These are phyloP conservation scores for Clonostachys rosea DNA, from an alignment of 2,329 filamentous ascomycete species.

Conservation along the genomic window DNA sequence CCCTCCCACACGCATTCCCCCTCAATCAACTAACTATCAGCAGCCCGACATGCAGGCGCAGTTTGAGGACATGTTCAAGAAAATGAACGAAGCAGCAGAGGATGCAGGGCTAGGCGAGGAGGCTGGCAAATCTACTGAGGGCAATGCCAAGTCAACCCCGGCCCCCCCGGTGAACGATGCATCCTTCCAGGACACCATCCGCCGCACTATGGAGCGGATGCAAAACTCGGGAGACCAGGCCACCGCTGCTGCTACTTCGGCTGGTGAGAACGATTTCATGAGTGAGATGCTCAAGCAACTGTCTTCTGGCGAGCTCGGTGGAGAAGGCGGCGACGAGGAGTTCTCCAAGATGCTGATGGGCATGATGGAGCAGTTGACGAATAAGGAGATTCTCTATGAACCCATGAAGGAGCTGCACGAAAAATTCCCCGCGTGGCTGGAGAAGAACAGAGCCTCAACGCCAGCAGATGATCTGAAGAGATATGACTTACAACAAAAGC, in stretches of 20 bases:
- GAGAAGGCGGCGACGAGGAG: conserved; percentile 68
- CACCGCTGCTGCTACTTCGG: conserved; percentile 68
- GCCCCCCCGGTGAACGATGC: conserved; percentile 42
- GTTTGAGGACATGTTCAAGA: conserved; percentile 74
- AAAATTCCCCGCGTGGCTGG: conserved; percentile 89
- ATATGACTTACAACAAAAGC: conserved; percentile 73
- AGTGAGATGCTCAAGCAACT: conserved; percentile 91
- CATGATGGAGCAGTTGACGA: conserved; percentile 99
- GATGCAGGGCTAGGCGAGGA: conserved; percentile 11
- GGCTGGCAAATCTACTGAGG: conserved; percentile 11
- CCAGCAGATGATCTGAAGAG: conserved; percentile 69
- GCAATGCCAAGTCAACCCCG: conserved; percentile 24
- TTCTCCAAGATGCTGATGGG: conserved; percentile 92
- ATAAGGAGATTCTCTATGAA: conserved; percentile 97
- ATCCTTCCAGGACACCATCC: conserved; percentile 88
- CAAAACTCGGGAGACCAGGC: conserved; percentile 82
- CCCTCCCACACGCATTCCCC: background rate
- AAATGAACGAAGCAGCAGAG: conserved; percentile 53
- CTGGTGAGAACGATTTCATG: conserved; percentile 72
- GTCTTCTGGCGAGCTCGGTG: conserved; percentile 51
- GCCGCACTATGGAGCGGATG: conserved; percentile 94
- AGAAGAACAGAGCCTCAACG: conserved; percentile 65
- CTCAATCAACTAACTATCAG: background rate
- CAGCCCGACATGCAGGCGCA: conserved; percentile 72
- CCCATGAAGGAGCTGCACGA: conserved; percentile 96